Percentiles rank a stretch among this genome's conserved stretches.
These are phyloP conservation scores for Thuja plicata DNA, from an alignment of 83 land plant species.

Conservation along the genomic window DNA sequence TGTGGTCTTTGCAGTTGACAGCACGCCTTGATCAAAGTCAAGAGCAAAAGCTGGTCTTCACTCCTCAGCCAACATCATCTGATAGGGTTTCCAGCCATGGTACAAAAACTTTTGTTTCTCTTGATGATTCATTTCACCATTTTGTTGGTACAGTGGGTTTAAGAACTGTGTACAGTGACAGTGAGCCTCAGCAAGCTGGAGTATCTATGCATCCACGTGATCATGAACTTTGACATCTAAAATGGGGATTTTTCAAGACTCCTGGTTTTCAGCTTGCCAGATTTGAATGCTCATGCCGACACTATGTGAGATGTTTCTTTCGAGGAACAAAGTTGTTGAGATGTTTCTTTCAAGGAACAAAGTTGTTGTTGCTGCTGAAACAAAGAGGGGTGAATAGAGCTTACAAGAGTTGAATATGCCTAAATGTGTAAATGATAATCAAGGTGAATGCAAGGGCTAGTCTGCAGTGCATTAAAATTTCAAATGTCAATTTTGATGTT, in stretches of 20 bases:
- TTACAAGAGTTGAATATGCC: not conserved
- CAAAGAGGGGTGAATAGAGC: slow-evolving; percentile 5
- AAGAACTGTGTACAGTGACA: too few species aligned
- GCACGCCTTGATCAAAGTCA: not conserved
- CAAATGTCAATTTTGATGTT: too few species aligned
- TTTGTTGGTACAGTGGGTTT: too few species aligned
- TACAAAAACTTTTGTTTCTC: not conserved
- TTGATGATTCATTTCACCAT: too few species aligned
- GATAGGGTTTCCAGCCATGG: not conserved
- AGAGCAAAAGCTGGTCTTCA: not conserved
- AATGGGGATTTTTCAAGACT: too few species aligned
- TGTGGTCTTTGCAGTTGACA: not conserved
- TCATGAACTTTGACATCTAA: too few species aligned
- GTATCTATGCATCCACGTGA: not conserved
- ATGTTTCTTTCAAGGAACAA: too few species aligned
- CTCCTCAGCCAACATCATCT: not conserved
- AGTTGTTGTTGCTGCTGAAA: not conserved
- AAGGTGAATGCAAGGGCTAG: not conserved
- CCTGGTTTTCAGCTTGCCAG: not conserved
- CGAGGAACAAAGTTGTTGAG: too few species aligned
- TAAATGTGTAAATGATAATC: not conserved
- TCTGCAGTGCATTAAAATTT: too few species aligned
- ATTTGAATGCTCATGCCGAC: not conserved
- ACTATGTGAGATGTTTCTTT: not conserved
- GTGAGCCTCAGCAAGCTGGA: too few species aligned